Conservation (phyloP, 257 asterid species). For the Solanum lignicaule region DNA sequence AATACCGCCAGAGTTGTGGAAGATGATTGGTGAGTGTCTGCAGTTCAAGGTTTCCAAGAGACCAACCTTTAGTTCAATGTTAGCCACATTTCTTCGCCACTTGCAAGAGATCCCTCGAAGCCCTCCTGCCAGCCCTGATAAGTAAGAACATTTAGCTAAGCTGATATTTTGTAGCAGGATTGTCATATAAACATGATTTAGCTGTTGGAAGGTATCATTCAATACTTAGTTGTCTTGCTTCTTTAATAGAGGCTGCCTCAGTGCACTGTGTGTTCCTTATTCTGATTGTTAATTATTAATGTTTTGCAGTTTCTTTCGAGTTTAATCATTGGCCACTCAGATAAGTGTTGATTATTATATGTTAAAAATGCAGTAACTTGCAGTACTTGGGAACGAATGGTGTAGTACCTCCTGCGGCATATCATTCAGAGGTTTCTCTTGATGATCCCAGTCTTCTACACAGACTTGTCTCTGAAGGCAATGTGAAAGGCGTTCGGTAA, state of each 20-base stretch:
- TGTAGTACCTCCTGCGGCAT: constrained; percentile 28
- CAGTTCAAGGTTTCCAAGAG: constrained; percentile 81
- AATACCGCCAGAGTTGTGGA: constrained; percentile 96
- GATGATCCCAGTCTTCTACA: constrained; percentile 59
- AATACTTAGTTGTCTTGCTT: not conserved
- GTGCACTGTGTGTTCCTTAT: constrained; percentile 1
- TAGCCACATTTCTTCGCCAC: constrained; percentile 79
- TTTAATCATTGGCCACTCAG: not conserved
- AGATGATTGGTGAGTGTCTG: constrained; percentile 99
- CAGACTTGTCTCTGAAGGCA: constrained; percentile 81
- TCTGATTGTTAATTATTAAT: not conserved
- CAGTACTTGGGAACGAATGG: constrained; percentile 51
- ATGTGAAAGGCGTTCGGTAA: constrained; percentile 63
- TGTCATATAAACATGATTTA: not conserved
- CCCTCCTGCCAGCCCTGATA: constrained; percentile 93
- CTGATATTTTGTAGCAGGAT: constrained; percentile 1
- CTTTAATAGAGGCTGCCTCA: not conserved
- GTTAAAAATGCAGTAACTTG: constrained; percentile 50
- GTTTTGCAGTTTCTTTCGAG: not conserved
- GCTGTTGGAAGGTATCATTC: constrained; percentile 4
- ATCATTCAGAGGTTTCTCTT: constrained; percentile 35
- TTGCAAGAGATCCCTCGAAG: constrained; percentile 96
- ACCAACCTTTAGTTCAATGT: constrained; percentile 91
- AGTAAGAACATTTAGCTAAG: constrained; percentile 40
- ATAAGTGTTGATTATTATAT: not conserved